Conservation (phyloP, 345 rosid genomes). For the Carallia pectinifolia region DNA sequence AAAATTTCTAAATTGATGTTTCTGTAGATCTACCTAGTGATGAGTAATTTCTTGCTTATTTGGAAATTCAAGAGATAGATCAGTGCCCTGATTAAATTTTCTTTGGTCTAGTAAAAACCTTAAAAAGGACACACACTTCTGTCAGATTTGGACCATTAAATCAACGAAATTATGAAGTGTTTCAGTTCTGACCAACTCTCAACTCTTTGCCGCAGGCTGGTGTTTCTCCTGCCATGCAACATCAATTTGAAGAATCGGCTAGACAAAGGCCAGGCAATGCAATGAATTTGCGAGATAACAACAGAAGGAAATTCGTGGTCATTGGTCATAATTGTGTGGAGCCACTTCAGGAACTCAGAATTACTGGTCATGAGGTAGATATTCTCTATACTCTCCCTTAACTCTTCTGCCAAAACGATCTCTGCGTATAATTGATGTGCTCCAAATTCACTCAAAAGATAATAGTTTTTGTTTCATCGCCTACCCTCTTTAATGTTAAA, state of each 20-base stretch:
- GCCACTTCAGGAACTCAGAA: conserved; percentile 87
- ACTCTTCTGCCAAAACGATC: not conserved
- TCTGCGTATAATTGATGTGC: not conserved
- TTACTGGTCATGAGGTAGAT: conserved; percentile 61
- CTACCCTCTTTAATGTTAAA: not conserved
- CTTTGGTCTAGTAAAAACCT: too few relatives aligned
- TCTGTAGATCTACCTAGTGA: too few relatives aligned
- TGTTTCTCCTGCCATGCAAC: conserved; percentile 64
- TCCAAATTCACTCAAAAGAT: not conserved
- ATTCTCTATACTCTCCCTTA: not conserved
- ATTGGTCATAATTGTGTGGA: conserved; percentile 81
- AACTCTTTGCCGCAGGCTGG: conserved; percentile 50
- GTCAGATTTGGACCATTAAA: too few relatives aligned
- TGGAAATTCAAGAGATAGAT: too few relatives aligned
- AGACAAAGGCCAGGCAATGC: conserved; percentile 37
- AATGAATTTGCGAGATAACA: conserved; percentile 34
- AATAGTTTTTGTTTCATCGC: not conserved
- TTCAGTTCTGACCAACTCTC: not conserved
- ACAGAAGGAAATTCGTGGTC: conserved; percentile 62
- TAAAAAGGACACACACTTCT: too few relatives aligned
- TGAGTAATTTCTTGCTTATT: too few relatives aligned
- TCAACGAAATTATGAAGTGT: not conserved
- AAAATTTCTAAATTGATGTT: too few relatives aligned
- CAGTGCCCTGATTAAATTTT: too few relatives aligned
- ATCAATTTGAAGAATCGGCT: conserved; percentile 65